Conservation (phyloP, 176 grass and related monocot species). For the Cenchrus fungigraminus region DNA sequence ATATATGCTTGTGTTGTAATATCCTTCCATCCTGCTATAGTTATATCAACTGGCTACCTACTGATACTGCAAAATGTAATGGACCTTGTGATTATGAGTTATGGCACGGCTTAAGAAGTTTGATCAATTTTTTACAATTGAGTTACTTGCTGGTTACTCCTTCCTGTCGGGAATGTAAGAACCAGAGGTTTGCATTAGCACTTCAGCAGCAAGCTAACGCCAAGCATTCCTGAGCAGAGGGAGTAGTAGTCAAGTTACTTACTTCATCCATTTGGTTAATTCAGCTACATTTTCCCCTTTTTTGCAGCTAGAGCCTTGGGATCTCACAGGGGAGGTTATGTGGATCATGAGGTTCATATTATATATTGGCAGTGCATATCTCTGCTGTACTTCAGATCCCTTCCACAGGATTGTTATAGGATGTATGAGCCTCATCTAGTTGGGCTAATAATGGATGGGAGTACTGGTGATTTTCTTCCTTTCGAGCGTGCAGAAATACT, state of each 20-base stretch:
- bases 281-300: conserved; percentile 9
- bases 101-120: not conserved
- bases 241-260: conserved; percentile 6
- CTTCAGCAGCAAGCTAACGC: too few relatives aligned
- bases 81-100: not conserved
- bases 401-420: conserved; percentile 52
- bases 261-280: conserved; percentile 10
- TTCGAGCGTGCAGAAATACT: conserved; percentile 77
- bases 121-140: conserved; percentile 9
- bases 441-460: conserved; percentile 56
- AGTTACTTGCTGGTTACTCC: not conserved
- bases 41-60: not conserved
- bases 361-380: conserved; percentile 73
- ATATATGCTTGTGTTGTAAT: not conserved
- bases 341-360: conserved; percentile 69
- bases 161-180: too few relatives aligned
- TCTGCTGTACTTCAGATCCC: conserved; percentile 61
- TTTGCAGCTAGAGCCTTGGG: conserved; percentile 64
- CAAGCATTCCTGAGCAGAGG: too few relatives aligned
- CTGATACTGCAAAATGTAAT: conserved; percentile 5
- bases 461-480: conserved; percentile 46
- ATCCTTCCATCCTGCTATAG: not conserved
- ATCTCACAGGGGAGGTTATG: conserved; percentile 48
- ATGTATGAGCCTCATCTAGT: conserved; percentile 46
- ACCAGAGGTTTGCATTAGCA: too few relatives aligned